phyloP scores from a whole-genome alignment of 805 yeast genomes.

The Metschnikowia drakensbergensis region DNA sequence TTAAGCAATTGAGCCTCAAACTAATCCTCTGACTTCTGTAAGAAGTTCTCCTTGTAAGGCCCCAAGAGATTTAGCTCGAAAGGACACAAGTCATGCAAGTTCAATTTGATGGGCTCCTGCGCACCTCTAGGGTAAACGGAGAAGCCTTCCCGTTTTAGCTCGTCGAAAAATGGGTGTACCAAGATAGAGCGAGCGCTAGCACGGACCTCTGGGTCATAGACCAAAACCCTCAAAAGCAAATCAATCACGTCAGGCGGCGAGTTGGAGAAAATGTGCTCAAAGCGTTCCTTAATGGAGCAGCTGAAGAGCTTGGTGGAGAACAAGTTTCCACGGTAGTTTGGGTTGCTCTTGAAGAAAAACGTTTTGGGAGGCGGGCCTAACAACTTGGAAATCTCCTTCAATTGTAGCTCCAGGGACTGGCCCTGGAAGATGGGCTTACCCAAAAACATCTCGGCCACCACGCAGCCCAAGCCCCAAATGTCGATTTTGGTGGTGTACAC shows the following conservation, averaged over 20 bases:
- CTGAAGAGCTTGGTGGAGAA: conserved; percentile 61
- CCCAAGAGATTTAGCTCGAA: conserved; percentile 57
- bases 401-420: conserved; percentile 79
- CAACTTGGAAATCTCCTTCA: conserved; percentile 84
- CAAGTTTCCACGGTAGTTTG: conserved; percentile 71
- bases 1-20: neutral
- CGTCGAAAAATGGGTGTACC: conserved; percentile 87
- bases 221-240: conserved; percentile 72
- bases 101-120: conserved; percentile 35
- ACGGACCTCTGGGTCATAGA: conserved; percentile 85
- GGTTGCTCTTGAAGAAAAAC: conserved; percentile 70
- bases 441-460: conserved; percentile 86
- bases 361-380: conserved; percentile 80
- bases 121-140: conserved; percentile 54
- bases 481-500: conserved; percentile 88
- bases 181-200: conserved; percentile 76
- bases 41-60: conserved; percentile 32
- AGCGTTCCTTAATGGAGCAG: conserved; percentile 49
- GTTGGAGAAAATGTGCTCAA: conserved; percentile 48
- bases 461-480: conserved; percentile 98
- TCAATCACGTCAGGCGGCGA: conserved; percentile 87
- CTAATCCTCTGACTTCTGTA: conserved; percentile 7
- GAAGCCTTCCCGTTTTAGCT: conserved; percentile 58
- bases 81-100: conserved; percentile 67
- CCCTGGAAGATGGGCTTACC: conserved; percentile 97